These are phyloP conservation scores for Podospora tetraspora DNA, from an alignment of 495 filamentous ascomycete genomes.

Conservation along the genomic window DNA sequence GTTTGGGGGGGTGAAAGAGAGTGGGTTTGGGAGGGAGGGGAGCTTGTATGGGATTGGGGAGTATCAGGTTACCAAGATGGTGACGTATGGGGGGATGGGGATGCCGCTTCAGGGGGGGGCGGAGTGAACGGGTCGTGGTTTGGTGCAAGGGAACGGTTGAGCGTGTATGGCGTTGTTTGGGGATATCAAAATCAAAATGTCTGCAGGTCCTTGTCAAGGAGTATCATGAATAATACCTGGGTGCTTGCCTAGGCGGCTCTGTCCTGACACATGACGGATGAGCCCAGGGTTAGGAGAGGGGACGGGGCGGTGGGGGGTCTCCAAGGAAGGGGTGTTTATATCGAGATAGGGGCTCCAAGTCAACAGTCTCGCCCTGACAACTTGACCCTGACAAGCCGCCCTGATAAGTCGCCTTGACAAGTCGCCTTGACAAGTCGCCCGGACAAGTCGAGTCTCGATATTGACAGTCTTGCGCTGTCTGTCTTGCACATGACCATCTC, in stretches of 20 bases:
- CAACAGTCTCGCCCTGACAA: background rate
- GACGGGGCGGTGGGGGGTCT: background rate
- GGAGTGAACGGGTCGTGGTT: too few relatives aligned
- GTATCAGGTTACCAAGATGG: slow-evolving; percentile 80
- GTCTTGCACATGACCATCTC: background rate
- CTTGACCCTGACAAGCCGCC: too few relatives aligned
- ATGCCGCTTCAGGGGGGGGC: slow-evolving; percentile 43
- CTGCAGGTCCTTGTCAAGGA: too few relatives aligned
- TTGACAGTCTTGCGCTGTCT: background rate
- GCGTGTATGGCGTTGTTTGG: background rate
- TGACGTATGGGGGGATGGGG: slow-evolving; percentile 75
- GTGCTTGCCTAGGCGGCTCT: background rate
- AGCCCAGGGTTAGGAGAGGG: background rate
- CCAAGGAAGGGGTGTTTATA: background rate
- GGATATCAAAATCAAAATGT: background rate
- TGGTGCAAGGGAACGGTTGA: too few relatives aligned
- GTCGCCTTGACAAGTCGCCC: too few relatives aligned
- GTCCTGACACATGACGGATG: too few relatives aligned
- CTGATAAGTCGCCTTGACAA: too few relatives aligned
- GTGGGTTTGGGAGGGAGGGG: slow-evolving; percentile 88
- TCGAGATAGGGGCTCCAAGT: background rate
- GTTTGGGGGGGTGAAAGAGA: slow-evolving; percentile 92
- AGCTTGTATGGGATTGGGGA: slow-evolving; percentile 88
- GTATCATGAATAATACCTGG: background rate
- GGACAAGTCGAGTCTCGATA: background rate